These are phyloP conservation scores for Discostella stelligera DNA, from an alignment of 352 stramenopile genomes.

Conservation along the genomic window DNA sequence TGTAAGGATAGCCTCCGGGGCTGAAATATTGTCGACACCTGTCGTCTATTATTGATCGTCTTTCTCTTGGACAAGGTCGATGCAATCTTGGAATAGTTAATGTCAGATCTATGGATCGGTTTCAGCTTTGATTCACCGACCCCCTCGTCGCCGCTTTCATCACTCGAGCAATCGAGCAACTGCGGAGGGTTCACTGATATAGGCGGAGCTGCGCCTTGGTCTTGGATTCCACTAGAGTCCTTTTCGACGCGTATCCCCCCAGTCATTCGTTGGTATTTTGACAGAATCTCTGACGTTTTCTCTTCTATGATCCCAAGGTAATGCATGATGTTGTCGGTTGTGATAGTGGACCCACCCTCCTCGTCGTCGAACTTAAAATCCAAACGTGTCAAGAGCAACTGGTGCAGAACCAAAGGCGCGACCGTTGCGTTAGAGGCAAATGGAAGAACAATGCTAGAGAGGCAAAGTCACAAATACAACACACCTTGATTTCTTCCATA, in stretches of 20 bases:
- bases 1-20: neutral
- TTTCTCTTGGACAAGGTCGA: constrained; percentile 12
- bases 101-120: constrained; percentile 73
- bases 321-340: constrained; percentile 92
- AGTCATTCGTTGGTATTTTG: constrained; percentile 82
- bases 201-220: constrained; percentile 3
- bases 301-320: constrained; percentile 94
- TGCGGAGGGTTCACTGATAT: constrained; percentile 91
- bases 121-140: constrained; percentile 87
- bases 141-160: constrained; percentile 87
- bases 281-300: constrained; percentile 90
- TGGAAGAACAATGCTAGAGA: neutral
- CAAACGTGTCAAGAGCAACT: constrained; percentile 44
- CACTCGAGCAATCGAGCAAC: constrained; percentile 90
- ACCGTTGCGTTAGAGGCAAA: neutral
- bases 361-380: constrained; percentile 39
- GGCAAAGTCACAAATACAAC: neutral
- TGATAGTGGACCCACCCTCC: constrained; percentile 86
- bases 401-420: no score
- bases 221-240: neutral
- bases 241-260: constrained; percentile 3
- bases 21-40: constrained; percentile 5
- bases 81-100: constrained; percentile 30
- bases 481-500: constrained; percentile 80
- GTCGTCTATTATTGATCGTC: constrained; percentile 9